phyloP scores from a whole-genome alignment of 306 rosid species.

The Rosa rugosa region DNA sequence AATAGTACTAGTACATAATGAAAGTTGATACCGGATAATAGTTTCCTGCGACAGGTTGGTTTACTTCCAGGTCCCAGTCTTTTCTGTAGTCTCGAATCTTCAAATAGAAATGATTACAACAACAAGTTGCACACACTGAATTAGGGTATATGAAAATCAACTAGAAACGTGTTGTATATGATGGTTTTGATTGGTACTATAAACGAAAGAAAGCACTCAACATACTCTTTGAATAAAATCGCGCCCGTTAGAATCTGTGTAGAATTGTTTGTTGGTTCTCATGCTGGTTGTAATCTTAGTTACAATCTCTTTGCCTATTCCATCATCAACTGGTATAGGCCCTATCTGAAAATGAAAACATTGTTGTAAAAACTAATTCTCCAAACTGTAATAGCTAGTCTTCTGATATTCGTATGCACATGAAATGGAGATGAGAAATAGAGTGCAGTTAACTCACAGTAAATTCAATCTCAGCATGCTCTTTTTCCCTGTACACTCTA shows the following conservation, averaged over 20 bases:
- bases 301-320: slow-evolving; percentile 37
- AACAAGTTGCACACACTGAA: background rate
- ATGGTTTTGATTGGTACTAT: background rate
- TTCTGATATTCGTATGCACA: too few relatives aligned
- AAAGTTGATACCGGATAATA: slow-evolving; percentile 66
- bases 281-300: slow-evolving; percentile 34
- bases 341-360: slow-evolving; percentile 31
- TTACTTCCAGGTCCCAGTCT: slow-evolving; percentile 78
- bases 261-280: slow-evolving; percentile 26
- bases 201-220: background rate
- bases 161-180: background rate
- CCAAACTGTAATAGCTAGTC: too few relatives aligned
- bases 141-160: background rate
- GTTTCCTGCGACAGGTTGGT: slow-evolving; percentile 90
- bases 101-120: background rate
- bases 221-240: slow-evolving; percentile 41
- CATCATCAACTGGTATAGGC: slow-evolving; percentile 40
- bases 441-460: slow-evolving; percentile 20
- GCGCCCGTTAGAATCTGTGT: slow-evolving; percentile 43
- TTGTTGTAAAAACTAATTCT: background rate
- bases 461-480: slow-evolving; percentile 43
- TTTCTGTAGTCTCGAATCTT: slow-evolving; percentile 70
- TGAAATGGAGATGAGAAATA: background rate
- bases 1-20: background rate
- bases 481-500: slow-evolving; percentile 43